A percentile compares a stretch with the other conserved stretches of the same genome.
phyloP scores from a whole-genome alignment of 257 asterid genomes.

The Lycium barbarum region DNA sequence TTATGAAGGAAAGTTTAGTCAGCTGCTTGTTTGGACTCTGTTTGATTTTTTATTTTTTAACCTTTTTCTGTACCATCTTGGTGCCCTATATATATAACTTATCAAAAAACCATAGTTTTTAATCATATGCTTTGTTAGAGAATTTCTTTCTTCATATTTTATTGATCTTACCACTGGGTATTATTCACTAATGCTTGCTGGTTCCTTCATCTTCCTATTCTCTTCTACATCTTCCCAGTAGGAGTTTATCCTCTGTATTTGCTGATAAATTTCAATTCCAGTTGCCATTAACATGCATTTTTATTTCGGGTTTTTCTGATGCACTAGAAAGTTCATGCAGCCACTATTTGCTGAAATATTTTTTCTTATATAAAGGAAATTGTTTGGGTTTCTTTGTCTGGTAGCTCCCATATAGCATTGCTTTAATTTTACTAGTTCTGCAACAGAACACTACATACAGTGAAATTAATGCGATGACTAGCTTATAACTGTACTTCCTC shows the following conservation, averaged over 20 bases:
- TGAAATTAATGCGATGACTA: too few relatives aligned
- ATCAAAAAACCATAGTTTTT: background rate
- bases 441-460: too few relatives aligned
- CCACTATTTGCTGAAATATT: background rate
- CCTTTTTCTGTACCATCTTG: too few relatives aligned
- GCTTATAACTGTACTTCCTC: too few relatives aligned
- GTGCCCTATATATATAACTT: too few relatives aligned
- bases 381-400: constrained; percentile 2
- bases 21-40: too few relatives aligned
- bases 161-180: background rate
- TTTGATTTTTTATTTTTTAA: too few relatives aligned
- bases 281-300: constrained; percentile 15
- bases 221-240: constrained; percentile 1
- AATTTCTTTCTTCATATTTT: too few relatives aligned
- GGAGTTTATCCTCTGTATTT: background rate
- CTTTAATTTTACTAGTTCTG: background rate
- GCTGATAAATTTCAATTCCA: background rate
- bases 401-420: background rate
- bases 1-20: too few relatives aligned
- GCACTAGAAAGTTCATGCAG: constrained; percentile 10
- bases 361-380: background rate
- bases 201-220: constrained; percentile 19
- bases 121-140: too few relatives aligned
- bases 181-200: background rate
- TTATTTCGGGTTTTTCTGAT: background rate